phyloP scores from a whole-genome alignment of 2,329 filamentous ascomycete genomes.

The Paracoccidioides brasiliensis region DNA sequence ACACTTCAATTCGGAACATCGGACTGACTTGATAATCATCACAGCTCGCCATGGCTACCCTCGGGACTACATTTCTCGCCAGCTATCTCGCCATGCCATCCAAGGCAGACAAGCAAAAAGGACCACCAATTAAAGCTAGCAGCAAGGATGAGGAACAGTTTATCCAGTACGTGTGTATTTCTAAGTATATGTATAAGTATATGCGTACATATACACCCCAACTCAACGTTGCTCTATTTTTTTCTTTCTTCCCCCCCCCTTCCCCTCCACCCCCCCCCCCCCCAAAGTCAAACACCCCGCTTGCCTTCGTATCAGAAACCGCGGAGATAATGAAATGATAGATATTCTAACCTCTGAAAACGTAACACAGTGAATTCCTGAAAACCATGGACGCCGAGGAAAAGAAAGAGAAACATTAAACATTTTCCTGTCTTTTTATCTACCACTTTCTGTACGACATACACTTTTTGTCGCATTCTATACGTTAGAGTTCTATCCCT shows the following conservation, averaged over 20 bases:
- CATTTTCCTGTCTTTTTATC: neutral
- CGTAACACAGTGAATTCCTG: constrained; percentile 34
- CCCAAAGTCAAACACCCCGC: neutral
- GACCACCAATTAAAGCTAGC: constrained; percentile 49
- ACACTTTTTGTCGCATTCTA: neutral
- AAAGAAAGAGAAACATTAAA: constrained; percentile 24
- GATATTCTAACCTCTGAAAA: neutral
- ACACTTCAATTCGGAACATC: neutral
- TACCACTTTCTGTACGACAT: neutral
- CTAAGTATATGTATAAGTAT: neutral
- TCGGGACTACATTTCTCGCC: constrained; percentile 38
- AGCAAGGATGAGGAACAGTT: constrained; percentile 58
- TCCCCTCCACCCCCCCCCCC: too few species aligned
- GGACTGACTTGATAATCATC: constrained; percentile 5
- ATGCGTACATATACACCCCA: neutral
- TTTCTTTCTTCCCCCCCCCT: neutral
- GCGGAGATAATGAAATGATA: neutral
- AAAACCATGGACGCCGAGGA: constrained; percentile 37
- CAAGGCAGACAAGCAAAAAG: constrained; percentile 34
- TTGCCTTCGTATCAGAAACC: neutral
- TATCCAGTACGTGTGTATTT: constrained; percentile 43
- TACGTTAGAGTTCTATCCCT: neutral
- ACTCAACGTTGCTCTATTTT: neutral
- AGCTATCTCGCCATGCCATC: constrained; percentile 34
- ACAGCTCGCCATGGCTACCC: constrained; percentile 49